A percentile compares a stretch with the other conserved stretches of the same genome.
phyloP scores from a whole-genome alignment of 1,139 yeast species.

The Suhomyces guaymorum region DNA sequence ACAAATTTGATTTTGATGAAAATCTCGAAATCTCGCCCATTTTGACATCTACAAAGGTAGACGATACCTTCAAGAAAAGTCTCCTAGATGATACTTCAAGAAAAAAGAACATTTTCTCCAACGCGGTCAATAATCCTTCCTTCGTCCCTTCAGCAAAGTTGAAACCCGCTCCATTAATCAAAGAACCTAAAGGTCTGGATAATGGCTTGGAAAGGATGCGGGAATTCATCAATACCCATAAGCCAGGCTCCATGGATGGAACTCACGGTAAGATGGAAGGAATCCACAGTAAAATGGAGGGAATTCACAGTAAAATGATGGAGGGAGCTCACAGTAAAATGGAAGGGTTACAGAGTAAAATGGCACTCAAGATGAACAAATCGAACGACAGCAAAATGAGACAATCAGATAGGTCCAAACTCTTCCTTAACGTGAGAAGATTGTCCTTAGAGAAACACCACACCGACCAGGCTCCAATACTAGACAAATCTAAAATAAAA shows the following conservation, averaged over 20 bases:
- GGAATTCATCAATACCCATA: conserved; percentile 9
- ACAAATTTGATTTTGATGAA: no score
- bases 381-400: conserved; percentile 6
- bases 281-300: no score
- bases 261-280: no score
- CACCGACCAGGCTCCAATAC: neutral
- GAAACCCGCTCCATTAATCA: conserved; percentile 11
- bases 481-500: conserved; percentile 6
- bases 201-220: conserved; percentile 10
- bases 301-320: no score
- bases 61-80: no score
- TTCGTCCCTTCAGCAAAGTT: conserved; percentile 23
- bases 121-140: conserved; percentile 25
- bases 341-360: no score
- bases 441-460: neutral
- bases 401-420: conserved; percentile 3
- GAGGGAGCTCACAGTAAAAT: no score
- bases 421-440: neutral
- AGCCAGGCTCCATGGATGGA: no score
- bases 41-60: no score
- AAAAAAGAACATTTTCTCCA: conserved; percentile 22
- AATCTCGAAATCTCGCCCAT: no score
- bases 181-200: conserved; percentile 4
- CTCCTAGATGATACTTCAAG: conserved; percentile 1
- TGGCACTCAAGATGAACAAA: conserved; percentile 1